A percentile compares a stretch with the other conserved stretches of the same genome.
Evolutionary conservation across 192 early-diverging fungal species (phyloP).

Genomic region (Backusella liffmaniae): DNA sequence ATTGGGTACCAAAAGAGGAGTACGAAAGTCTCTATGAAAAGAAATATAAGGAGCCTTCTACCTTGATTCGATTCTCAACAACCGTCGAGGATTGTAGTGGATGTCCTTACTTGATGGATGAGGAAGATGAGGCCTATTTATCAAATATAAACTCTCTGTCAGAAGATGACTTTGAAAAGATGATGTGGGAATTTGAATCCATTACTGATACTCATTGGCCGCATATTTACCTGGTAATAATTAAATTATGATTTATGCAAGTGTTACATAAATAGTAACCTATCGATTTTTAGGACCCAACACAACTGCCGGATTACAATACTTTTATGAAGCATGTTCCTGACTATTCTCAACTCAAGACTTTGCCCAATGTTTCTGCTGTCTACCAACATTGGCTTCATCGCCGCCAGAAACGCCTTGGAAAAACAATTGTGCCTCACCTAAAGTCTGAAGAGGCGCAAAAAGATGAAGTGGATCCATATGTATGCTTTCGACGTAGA

Average conservation of each 20-base stretch:
- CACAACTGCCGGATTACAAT: slow-evolving; percentile 15
- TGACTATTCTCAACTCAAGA: slow-evolving; percentile 19
- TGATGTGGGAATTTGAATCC: slow-evolving; percentile 63
- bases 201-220: slow-evolving; percentile 35
- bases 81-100: slow-evolving; percentile 87
- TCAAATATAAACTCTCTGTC: slow-evolving; percentile 32
- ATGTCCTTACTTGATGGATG: slow-evolving; percentile 87
- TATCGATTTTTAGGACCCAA: slow-evolving; percentile 1
- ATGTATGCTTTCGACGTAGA: slow-evolving; percentile 95
- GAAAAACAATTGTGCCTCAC: slow-evolving; percentile 56
- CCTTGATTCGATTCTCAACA: slow-evolving; percentile 83
- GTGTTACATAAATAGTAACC: not conserved
- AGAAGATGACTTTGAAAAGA: slow-evolving; percentile 76
- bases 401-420: slow-evolving; percentile 41
- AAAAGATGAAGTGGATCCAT: slow-evolving; percentile 83
- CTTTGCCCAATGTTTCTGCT: not conserved
- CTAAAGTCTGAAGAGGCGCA: slow-evolving; percentile 65
- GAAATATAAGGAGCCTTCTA: slow-evolving; percentile 71
- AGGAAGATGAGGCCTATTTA: slow-evolving; percentile 71
- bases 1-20: slow-evolving; percentile 49
- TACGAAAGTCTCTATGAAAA: slow-evolving; percentile 70
- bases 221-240: slow-evolving; percentile 31
- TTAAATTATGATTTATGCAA: not conserved
- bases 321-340: slow-evolving; percentile 4
- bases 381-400: slow-evolving; percentile 59